Evolutionary conservation across 2,329 filamentous ascomycete species (phyloP).

Genomic region (Pseudogymnoascus sp.): DNA sequence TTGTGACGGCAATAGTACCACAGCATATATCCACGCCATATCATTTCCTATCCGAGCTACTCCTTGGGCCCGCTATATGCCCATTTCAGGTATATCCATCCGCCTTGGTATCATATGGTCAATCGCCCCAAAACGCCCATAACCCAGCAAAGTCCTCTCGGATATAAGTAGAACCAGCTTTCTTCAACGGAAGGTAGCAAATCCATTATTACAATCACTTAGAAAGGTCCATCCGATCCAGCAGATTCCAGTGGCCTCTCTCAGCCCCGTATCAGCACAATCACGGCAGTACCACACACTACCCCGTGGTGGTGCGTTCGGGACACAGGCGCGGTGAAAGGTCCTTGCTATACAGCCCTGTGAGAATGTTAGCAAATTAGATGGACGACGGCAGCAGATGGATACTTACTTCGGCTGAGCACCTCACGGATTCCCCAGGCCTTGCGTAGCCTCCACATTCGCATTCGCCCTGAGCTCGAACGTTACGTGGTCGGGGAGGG

Average conservation of each 20-base stretch:
- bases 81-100: neutral
- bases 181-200: neutral
- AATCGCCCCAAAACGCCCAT: neutral
- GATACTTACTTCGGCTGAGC: neutral
- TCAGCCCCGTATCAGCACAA: neutral
- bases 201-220: neutral
- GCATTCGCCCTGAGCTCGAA: neutral
- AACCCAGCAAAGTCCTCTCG: neutral
- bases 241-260: neutral
- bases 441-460: neutral
- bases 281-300: neutral
- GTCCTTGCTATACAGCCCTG: neutral
- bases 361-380: neutral
- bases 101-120: neutral
- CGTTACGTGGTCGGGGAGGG: neutral
- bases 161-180: neutral
- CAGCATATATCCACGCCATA: neutral
- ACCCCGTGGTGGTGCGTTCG: neutral
- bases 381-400: neutral
- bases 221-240: neutral
- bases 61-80: neutral
- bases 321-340: neutral
- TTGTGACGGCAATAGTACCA: neutral
- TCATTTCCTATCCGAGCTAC: neutral
- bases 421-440: neutral